phyloP scores from a whole-genome alignment of 2,329 filamentous ascomycete genomes.

The Fusarium austroafricanum region DNA sequence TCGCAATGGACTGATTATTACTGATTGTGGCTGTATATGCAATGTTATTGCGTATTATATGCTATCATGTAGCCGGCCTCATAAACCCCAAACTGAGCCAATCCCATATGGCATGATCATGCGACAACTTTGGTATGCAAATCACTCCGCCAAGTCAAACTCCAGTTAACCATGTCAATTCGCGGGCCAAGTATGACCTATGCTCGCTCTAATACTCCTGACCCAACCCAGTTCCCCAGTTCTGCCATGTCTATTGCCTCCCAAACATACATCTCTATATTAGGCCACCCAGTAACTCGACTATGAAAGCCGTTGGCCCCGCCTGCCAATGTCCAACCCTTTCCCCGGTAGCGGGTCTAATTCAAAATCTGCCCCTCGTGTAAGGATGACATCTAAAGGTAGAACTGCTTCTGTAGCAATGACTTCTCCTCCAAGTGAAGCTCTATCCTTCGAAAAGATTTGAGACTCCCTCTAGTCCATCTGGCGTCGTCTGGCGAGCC shows the following conservation, averaged over 20 bases:
- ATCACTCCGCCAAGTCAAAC: neutral
- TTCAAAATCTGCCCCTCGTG: slow-evolving; percentile 10
- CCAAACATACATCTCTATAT: slow-evolving; percentile 7
- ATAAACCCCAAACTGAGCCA: neutral
- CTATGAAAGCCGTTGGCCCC: slow-evolving; percentile 4
- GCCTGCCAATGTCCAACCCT: slow-evolving; percentile 3
- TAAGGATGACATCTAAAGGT: neutral
- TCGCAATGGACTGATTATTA: slow-evolving; percentile 7
- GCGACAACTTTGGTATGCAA: neutral
- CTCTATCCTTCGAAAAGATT: slow-evolving; percentile 59
- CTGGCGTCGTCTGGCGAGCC: slow-evolving; percentile 56
- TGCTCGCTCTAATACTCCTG: slow-evolving; percentile 42
- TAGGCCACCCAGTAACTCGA: slow-evolving; percentile 4
- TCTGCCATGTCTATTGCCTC: slow-evolving; percentile 32
- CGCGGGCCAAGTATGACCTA: slow-evolving; percentile 17
- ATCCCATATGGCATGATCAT: slow-evolving; percentile 5
- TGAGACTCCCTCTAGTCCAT: slow-evolving; percentile 66
- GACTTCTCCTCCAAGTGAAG: neutral
- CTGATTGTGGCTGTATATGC: neutral
- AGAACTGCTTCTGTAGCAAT: neutral
- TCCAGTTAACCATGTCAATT: slow-evolving; percentile 8
- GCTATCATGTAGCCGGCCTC: slow-evolving; percentile 4
- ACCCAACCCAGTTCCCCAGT: slow-evolving; percentile 19
- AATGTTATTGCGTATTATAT: slow-evolving; percentile 10
- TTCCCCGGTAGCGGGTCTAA: slow-evolving; percentile 26